Evolutionary conservation across 139 green algal species (phyloP), one percentile per base, ranked within the genome.

Genomic region (Picochlorum sp.): DNA sequence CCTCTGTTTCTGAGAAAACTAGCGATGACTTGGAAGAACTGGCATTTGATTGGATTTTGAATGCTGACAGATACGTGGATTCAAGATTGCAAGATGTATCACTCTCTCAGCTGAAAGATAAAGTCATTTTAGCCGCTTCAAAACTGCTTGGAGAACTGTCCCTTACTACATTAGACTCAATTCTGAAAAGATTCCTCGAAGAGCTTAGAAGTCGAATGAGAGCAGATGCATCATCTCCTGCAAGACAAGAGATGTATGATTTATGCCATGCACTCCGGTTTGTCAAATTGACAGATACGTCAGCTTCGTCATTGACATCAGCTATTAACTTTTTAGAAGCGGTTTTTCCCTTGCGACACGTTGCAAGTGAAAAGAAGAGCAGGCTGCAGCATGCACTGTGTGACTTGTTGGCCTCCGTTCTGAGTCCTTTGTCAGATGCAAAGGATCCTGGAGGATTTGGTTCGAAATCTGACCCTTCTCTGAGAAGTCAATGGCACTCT

Each of bases 331-430:
- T 92, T 54, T 65, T 95, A 58, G 34, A 69, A 21, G 63, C 57
- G 20, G 72, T 63, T 15, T 78, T 89, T 68, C 88, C 88, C 2
- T 78, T 94, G 15, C 71, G 59, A 23, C 73, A 86, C 72, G 76
- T 79, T 26, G 83, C 88, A 2, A 57, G 73, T 8, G 75, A 86
- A 37, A 89, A 92, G 62, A 95, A 95, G 73, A 90, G 74, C 30
- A 83, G 92, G 72, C 70, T 92, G 60, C 65, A 87, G 63, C 77
- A 82, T 49, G 65, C 67, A 45, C 62, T 96, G 16, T 80, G 73
- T 45, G 82, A 86, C 57, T 88, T 94, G 83, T 76, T 96, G 56
- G 75, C 85, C 0, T 61, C 65, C 15, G 74, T 92, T 50, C 74
- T 96, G 55, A 56, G 63, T 23, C 80, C 79, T 26, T 69, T 92